Base-by-base conservation (phyloP, 2,329 filamentous ascomycete species). In the Arthrocladium fulminans region DNA sequence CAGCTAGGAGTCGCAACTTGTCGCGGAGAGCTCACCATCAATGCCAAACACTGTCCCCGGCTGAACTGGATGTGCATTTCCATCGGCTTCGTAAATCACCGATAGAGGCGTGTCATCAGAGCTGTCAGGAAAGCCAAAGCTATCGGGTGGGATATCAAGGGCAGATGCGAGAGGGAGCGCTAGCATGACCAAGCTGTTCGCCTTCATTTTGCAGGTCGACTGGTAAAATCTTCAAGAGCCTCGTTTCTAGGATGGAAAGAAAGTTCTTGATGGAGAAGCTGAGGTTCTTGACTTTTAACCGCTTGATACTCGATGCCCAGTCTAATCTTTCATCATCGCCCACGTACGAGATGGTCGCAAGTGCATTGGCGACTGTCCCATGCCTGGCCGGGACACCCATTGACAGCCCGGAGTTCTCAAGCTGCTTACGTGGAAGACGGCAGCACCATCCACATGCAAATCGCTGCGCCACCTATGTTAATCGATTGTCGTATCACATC, bases 41-140 rank as follows among this genome's bases (percentile, higher is more conserved):
- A 55, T 50, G 7, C 54, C 54, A 34, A 54, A 57, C 6, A 57
- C 43, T 10, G 45, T 41, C 12, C 49, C 54, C 22, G 54, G 52
- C 8, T 46, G 23, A 3, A 57, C 49, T 12, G 45, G 32, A 19
- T 51, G 25, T 12, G 52, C 17, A 24, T 27, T 48, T 19, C 54
- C 54, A 51, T 51, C 52, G 41, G 49, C 38, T 34, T 44, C 47
- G 37, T 23, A 57, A 7, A 47, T 54, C 12, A 55, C 45, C 1
- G 52, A 48, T 15, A 57, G 45, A 2, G 44, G 47, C 1, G 52
- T 55, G 30, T 55, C 46, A 34, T 52, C 52, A 13, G 50, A 47
- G 20, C 49, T 48, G 19, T 51, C 46, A 2, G 54, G 54, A 20
- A 57, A 57, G 37, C 52, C 52, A 45, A 57, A 57, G 42, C 49